Evolutionary conservation across 2,329 filamentous ascomycete genomes (phyloP).

Genomic region (Ceratocystis colombiana): DNA sequence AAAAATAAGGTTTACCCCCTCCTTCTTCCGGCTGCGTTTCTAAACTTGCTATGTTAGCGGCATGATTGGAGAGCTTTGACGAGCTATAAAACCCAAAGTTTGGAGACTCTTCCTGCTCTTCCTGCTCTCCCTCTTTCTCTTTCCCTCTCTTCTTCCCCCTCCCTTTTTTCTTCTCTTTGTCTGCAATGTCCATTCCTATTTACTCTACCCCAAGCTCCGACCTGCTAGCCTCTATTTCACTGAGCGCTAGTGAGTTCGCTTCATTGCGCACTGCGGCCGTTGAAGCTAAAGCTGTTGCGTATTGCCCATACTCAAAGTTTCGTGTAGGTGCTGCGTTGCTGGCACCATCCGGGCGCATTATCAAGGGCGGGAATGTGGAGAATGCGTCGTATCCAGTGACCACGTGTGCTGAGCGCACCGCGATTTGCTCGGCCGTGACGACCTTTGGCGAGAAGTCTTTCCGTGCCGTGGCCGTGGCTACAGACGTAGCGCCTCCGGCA

Average conservation of each 20-base stretch:
- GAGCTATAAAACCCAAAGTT: neutral
- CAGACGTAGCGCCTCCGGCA: constrained; percentile 59
- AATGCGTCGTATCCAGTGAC: constrained; percentile 88
- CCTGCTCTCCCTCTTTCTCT: neutral
- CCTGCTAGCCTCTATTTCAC: constrained; percentile 31
- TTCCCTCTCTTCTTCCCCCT: neutral
- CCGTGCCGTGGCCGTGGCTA: constrained; percentile 74
- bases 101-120: neutral
- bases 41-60: neutral
- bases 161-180: neutral
- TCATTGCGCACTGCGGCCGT: constrained; percentile 52
- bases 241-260: constrained; percentile 55
- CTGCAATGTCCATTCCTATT: constrained; percentile 25
- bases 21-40: constrained; percentile 8
- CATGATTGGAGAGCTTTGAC: neutral
- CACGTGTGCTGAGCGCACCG: constrained; percentile 92
- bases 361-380: constrained; percentile 76
- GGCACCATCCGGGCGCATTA: constrained; percentile 34
- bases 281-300: constrained; percentile 66
- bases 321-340: constrained; percentile 78
- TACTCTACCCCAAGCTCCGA: constrained; percentile 30
- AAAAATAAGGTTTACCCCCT: neutral
- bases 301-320: constrained; percentile 91
- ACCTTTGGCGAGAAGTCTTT: constrained; percentile 46
- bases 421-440: constrained; percentile 67